Evolutionary conservation across 805 yeast genomes (phyloP), one percentile per base, ranked within the genome.

Genomic region (Danielozyma ontarioensis): DNA sequence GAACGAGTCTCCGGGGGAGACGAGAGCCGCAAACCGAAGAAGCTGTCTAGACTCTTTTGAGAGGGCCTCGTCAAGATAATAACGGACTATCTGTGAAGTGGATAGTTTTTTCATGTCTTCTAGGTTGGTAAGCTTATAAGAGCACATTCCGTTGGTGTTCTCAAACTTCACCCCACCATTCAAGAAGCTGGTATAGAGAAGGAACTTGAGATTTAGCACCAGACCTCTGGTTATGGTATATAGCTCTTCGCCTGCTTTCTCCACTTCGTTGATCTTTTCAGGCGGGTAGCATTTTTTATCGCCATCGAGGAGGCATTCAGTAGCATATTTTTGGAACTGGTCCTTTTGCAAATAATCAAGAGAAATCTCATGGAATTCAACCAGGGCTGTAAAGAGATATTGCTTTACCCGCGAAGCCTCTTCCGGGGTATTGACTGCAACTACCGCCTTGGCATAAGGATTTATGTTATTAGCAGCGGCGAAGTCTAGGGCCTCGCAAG

Each of bases 1-100:
- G 50, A 71, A 64, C 18, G 58, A 38, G 22, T 59, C 50, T 34
- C 65, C 54, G 13, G 37, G 50, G 29, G 66, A 57, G 7, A 68
- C 55, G 17, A 74, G 59, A 1, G 73, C 63, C 2, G 74, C 74
- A 42, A 52, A 61, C 24, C 64, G 62, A 29, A 74, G 42, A 13
- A 59, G 28, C 2, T 28, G 15, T 16, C 34, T 33, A 5, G 52
- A 53, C 13, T 45, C 48, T 2, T 33, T 28, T 5, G 44, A 37
- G 15, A 52, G 21, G 12, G 46, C 37, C 13, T 56, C 32, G 3
- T 47, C 33, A 11, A 51, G 25, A 7, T 58, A 57, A 11, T 36
- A 29, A 2, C 37, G 29, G 4, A 63, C 48, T 13, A 50, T 46
- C 11, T 42, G 38, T 8, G 37, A 25, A 13, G 51, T 13, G 34